Evolutionary conservation across 768 basidiomycete genomes (phyloP), one percentile per base, ranked within the genome.

Genomic region (Kwoniella pini): DNA sequence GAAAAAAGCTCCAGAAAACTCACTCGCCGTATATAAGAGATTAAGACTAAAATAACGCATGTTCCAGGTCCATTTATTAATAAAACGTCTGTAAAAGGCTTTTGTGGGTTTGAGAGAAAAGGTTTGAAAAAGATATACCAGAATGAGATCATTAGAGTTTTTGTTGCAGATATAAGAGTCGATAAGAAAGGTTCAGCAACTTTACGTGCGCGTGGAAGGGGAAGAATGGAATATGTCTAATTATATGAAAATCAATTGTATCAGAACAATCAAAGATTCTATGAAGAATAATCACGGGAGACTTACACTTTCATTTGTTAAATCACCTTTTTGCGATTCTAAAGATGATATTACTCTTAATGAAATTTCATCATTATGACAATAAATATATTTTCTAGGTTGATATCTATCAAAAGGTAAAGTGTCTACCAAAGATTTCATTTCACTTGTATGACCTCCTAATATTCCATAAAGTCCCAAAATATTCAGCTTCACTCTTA

Each of bases 391-490:
- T 36, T 82, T 85, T 58, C 96, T 83, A 15, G 85, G 86, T 6
- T 81, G 82, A 78, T 93, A 98, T 42, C 88, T 85, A 12, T 80
- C 71, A 61, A 88, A 87, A 74, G 93, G 86, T 24, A 99, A 78
- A 12, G 86, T 80, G 2, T 87, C 87, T 26, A 89, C 57, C 26
- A 97, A 82, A 31, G 83, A 81, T 64, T 95, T 78, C 42, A 87
- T 88, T 81, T 99, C 96, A 63, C 84, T 86, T 15, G 93, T 96
- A 80, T 99, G 96, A 0, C 96, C 96, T 44, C 96, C 95, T 97
- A 73, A 11, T n/a, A n/a, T n/a, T n/a, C n/a, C n/a, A n/a, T n/a
- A n/a, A n/a, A n/a, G n/a, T n/a, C n/a, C n/a, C n/a, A n/a, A n/a
- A n/a, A n/a, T n/a, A n/a, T n/a, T n/a, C n/a, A n/a, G n/a, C n/a